Evolutionary conservation across 768 basidiomycete genomes (phyloP).

Genomic region (Russula foetens): DNA sequence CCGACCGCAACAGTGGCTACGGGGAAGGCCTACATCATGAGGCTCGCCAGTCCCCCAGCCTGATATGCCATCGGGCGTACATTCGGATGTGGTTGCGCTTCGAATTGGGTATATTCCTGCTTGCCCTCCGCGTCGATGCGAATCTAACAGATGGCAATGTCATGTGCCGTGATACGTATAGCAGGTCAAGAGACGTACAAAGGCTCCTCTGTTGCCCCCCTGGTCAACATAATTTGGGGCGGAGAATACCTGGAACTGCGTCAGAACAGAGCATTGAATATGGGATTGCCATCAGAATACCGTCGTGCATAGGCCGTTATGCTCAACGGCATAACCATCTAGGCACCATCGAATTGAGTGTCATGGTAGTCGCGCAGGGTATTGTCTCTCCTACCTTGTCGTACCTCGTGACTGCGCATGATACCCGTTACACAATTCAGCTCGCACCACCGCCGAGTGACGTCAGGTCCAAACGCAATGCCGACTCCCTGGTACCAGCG

Average conservation of each 20-base stretch:
- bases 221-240: conserved; percentile 96
- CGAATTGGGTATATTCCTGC: conserved; percentile 71
- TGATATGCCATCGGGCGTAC: conserved; percentile 92
- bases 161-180: neutral
- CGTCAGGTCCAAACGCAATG: conserved; percentile 91
- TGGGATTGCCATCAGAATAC: conserved; percentile 17
- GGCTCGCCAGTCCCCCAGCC: conserved; percentile 50
- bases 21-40: conserved; percentile 53
- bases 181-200: conserved; percentile 41
- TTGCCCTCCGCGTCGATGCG: conserved; percentile 74
- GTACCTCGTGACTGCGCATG: conserved; percentile 94
- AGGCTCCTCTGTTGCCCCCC: conserved; percentile 86
- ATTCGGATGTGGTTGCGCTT: conserved; percentile 80
- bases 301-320: conserved; percentile 90
- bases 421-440: conserved; percentile 81
- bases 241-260: conserved; percentile 64
- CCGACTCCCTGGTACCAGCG: conserved; percentile 69
- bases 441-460: conserved; percentile 83
- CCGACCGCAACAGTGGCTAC: too few species aligned
- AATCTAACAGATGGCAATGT: conserved; percentile 39
- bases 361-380: neutral
- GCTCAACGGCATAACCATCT: conserved; percentile 95
- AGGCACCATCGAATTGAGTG: conserved; percentile 5
- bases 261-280: conserved; percentile 9
- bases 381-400: conserved; percentile 53